A percentile compares a stretch with the other conserved stretches of the same genome.
These are phyloP conservation scores for Davidsoniella eucalypti DNA, from an alignment of 2,329 filamentous ascomycete genomes.

Conservation along the genomic window DNA sequence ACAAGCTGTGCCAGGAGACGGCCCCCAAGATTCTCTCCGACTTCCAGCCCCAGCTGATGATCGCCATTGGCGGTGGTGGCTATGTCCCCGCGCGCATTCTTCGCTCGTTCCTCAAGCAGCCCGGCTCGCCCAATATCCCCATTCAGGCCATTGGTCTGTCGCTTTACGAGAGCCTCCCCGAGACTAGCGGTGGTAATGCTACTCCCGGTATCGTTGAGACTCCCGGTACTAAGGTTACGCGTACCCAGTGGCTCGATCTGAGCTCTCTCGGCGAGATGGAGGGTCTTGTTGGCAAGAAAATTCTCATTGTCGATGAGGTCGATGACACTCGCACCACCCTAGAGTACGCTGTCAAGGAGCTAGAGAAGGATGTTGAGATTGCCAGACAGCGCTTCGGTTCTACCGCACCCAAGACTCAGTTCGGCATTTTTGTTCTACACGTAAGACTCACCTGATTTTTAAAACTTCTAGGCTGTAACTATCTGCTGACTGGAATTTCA, in stretches of 20 bases:
- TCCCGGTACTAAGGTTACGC: slow-evolving; percentile 83
- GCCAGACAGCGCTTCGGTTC: slow-evolving; percentile 59
- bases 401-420: slow-evolving; percentile 54
- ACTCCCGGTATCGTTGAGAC: slow-evolving; percentile 41
- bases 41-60: slow-evolving; percentile 89
- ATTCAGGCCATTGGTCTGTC: slow-evolving; percentile 98
- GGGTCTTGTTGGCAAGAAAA: slow-evolving; percentile 78
- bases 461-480: slow-evolving; percentile 10
- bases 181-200: slow-evolving; percentile 31
- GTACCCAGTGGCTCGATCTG: slow-evolving; percentile 95
- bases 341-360: slow-evolving; percentile 82
- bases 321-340: slow-evolving; percentile 90
- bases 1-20: slow-evolving; percentile 87
- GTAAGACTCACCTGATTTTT: slow-evolving; percentile 30
- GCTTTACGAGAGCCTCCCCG: slow-evolving; percentile 70
- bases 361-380: slow-evolving; percentile 82
- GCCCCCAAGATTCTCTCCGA: slow-evolving; percentile 66
- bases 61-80: slow-evolving; percentile 92
- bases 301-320: slow-evolving; percentile 88
- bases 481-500: not conserved
- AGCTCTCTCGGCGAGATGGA: slow-evolving; percentile 67
- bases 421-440: slow-evolving; percentile 91
- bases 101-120: slow-evolving; percentile 87
- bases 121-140: slow-evolving; percentile 81
- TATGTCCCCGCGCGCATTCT: slow-evolving; percentile 96